Percentiles rank a stretch among this genome's conserved stretches.
These are phyloP conservation scores for Auxenochlorella pyrenoidosa DNA, from an alignment of 139 green algal species.

Conservation along the genomic window DNA sequence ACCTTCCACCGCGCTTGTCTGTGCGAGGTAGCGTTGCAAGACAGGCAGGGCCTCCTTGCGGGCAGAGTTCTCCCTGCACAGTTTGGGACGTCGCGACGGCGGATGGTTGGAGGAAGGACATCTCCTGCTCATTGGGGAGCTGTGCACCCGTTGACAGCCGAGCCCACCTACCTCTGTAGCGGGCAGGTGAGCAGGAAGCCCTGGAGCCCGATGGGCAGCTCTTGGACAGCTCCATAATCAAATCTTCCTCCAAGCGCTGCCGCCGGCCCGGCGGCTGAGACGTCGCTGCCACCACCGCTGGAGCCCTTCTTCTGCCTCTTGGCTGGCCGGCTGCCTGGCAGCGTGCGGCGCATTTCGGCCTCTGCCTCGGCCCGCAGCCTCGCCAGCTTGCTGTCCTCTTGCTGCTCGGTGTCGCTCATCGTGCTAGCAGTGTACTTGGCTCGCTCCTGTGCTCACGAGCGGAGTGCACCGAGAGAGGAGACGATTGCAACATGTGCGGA, in stretches of 20 bases:
- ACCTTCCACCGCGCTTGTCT: background rate
- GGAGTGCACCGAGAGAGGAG: too few species aligned
- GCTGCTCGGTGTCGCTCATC: background rate
- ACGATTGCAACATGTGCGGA: too few species aligned
- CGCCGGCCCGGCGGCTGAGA: background rate
- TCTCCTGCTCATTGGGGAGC: background rate
- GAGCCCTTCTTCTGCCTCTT: background rate
- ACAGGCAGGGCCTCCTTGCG: conserved; percentile 23
- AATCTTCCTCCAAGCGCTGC: conserved; percentile 12
- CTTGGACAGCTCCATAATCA: conserved; percentile 8
- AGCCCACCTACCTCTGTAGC: background rate
- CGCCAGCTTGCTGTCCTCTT: background rate
- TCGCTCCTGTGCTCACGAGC: too few species aligned
- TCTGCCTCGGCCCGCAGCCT: conserved; percentile 14
- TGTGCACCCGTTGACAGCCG: background rate
- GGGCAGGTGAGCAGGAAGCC: conserved; percentile 39
- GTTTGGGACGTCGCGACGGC: too few species aligned
- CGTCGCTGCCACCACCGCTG: background rate
- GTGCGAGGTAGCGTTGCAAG: background rate
- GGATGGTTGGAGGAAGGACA: too few species aligned
- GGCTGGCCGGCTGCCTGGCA: background rate
- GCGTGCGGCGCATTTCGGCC: conserved; percentile 24
- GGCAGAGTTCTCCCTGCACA: conserved; percentile 26
- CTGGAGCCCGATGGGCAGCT: conserved; percentile 2
- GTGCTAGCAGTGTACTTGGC: too few species aligned